A percentile compares a stretch with the other conserved stretches of the same genome.
These are phyloP conservation scores for Neopestalotiopsis sp. DNA, from an alignment of 2,329 filamentous ascomycete genomes.

Conservation along the genomic window DNA sequence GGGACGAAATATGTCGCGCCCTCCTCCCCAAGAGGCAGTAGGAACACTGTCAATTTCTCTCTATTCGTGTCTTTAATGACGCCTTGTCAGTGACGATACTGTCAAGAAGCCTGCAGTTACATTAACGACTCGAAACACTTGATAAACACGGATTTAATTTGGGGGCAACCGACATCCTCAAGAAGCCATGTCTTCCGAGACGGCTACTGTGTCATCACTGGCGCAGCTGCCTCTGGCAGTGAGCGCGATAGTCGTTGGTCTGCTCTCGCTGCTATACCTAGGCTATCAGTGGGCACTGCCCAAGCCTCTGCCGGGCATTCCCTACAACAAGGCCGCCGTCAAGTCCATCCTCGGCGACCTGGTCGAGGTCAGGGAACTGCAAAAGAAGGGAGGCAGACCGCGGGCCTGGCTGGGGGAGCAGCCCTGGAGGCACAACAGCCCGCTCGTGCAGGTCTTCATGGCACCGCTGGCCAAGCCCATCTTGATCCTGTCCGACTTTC, in stretches of 20 bases:
- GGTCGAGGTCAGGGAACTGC: conserved; percentile 17
- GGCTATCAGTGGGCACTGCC: conserved; percentile 29
- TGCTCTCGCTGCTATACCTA: conserved; percentile 26
- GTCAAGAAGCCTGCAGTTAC: too few relatives aligned
- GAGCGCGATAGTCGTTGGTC: conserved; percentile 17
- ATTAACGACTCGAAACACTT: too few relatives aligned
- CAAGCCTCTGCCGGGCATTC: conserved; percentile 25
- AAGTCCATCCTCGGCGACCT: conserved; percentile 22
- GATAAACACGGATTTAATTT: too few relatives aligned
- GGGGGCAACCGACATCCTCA: neutral
- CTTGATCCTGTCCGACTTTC: conserved; percentile 39
- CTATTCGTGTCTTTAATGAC: neutral
- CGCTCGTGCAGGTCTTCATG: conserved; percentile 40
- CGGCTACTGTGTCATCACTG: conserved; percentile 13
- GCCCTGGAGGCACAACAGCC: conserved; percentile 23
- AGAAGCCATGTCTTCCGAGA: neutral
- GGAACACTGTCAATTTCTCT: neutral
- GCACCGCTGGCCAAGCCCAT: conserved; percentile 37
- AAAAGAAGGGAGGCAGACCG: conserved; percentile 20
- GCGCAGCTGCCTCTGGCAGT: conserved; percentile 19
- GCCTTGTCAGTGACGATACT: neutral
- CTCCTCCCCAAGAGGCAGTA: neutral
- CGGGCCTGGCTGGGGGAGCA: conserved; percentile 22
- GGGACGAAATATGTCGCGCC: neutral
- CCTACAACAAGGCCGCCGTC: conserved; percentile 22